Evolutionary conservation across 345 rosid species (phyloP), one percentile per base, ranked within the genome.

Genomic region (Atalantia buxifolia): DNA sequence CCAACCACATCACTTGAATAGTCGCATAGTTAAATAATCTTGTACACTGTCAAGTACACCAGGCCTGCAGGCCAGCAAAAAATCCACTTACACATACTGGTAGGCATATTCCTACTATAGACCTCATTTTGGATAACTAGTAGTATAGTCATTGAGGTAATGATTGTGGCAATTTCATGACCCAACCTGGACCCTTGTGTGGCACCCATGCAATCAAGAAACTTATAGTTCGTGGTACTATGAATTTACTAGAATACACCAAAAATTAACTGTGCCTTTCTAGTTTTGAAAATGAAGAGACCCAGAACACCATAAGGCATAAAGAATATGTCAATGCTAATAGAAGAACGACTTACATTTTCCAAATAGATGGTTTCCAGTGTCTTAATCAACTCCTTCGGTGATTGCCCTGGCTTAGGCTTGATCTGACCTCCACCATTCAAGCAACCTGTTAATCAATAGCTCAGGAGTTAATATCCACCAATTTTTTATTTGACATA

Each of bases 401-500:
- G 98, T 75, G 95, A 85, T 78, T 91, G 97, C 57, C 93, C 93
- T 6, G 80, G 89, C 82, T 88, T 93, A 81, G 98, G 99, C 86
- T 92, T 96, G 71, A 94, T 89, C 84, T 94, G 98, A 68, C 99
- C 98, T 66, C 95, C 98, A 27, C 99, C 99, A 75, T 94, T 96
- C 78, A 92, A 78, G 87, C 99, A 96, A 64, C 98, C 98, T 95
- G 82, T 38, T 73, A 24, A 72, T 71, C 63, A 68, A 50, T 56
- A 56, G 63, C 18, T 57, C 12, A 28, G 24, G 33, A 27, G 30
- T 80, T 66, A 77, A 38, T 50, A 56, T 24, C 42, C 18, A 25
- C 53, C 35, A 19, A 56, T 38, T 42, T 76, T 53, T 28, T 19
- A 6, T 19, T 72, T 38, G 61, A 33, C 4, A 57, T 28, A 40